Evolutionary conservation across 345 rosid species (phyloP).

Genomic region (Cardamine occulta): DNA sequence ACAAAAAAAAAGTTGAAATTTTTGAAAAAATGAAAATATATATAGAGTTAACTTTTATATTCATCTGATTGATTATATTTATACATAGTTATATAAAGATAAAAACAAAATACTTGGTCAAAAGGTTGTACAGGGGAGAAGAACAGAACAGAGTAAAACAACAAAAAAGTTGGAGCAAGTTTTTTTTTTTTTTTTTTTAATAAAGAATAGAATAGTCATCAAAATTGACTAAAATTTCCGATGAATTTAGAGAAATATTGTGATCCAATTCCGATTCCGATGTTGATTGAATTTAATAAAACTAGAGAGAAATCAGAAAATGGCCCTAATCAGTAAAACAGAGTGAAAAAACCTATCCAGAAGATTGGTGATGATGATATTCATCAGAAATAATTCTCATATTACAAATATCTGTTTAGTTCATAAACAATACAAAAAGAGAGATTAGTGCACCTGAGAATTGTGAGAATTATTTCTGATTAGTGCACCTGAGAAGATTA

Average conservation of each 20-base stretch:
- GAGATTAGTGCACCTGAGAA: constrained; percentile 30
- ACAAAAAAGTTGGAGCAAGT: constrained; percentile 1
- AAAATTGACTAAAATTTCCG: constrained; percentile 16
- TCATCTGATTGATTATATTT: neutral
- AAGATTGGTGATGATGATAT: constrained; percentile 1
- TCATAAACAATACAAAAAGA: neutral
- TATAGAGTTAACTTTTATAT: neutral
- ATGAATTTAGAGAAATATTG: neutral
- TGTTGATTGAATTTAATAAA: neutral
- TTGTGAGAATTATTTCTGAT: too few relatives aligned
- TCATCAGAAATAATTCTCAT: neutral
- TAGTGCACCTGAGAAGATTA: constrained; percentile 33
- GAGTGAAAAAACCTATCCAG: neutral
- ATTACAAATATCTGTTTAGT: too few relatives aligned
- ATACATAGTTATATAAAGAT: neutral
- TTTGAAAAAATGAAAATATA: neutral
- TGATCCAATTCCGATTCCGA: constrained; percentile 4
- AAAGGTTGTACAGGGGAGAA: constrained; percentile 9
- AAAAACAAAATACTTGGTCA: neutral
- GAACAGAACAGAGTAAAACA: constrained; percentile 32
- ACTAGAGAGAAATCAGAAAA: neutral
- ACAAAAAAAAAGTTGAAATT: neutral
- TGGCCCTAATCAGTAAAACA: neutral
- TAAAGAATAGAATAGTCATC: constrained; percentile 7
- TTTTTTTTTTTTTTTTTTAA: neutral